Evolutionary conservation across 106 monocot species (phyloP).

Genomic region (Posidonia australis): DNA sequence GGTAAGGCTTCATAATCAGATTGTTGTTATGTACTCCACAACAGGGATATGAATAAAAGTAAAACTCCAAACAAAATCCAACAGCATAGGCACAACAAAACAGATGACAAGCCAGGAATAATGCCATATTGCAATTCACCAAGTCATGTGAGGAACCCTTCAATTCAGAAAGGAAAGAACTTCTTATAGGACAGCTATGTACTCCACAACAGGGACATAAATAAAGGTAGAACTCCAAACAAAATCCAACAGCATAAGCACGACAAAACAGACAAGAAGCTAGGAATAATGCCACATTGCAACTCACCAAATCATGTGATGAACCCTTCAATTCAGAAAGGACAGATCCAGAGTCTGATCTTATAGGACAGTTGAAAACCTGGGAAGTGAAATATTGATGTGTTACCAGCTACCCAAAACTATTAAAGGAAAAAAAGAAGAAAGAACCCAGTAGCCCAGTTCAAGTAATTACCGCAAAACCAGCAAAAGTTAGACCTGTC

Average conservation of each 20-base stretch:
- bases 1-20: no score
- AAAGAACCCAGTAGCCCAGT: neutral
- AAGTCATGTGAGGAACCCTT: slow-evolving; percentile 71
- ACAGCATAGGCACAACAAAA: no score
- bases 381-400: slow-evolving; percentile 12
- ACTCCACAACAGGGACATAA: no score
- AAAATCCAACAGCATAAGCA: no score
- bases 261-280: no score
- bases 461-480: slow-evolving; percentile 54
- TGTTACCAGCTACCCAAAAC: neutral
- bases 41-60: no score
- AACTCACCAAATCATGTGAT: slow-evolving; percentile 69
- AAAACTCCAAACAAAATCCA: no score
- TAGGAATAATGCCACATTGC: neutral
- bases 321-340: slow-evolving; percentile 54
- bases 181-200: slow-evolving; percentile 77
- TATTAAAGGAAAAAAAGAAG: neutral
- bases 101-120: no score
- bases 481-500: slow-evolving; percentile 51
- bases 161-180: slow-evolving; percentile 43
- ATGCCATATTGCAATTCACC: slow-evolving; percentile 22
- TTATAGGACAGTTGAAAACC: slow-evolving; percentile 81
- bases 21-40: no score
- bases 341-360: slow-evolving; percentile 50
- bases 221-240: no score